Conservation (phyloP, 495 filamentous ascomycete genomes). For the Articulospora tetracladia region DNA sequence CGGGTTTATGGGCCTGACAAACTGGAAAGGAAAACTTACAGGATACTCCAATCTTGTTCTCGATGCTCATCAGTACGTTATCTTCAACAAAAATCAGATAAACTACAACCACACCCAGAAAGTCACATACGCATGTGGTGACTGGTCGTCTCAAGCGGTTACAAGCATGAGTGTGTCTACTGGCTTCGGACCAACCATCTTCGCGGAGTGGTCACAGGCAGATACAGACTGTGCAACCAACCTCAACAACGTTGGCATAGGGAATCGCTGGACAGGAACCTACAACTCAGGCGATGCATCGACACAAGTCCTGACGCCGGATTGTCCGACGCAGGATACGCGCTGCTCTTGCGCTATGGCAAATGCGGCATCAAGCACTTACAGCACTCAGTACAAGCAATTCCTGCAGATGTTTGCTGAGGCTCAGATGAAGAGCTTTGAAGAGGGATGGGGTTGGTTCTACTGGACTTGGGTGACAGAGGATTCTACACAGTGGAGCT, state of each 20-base stretch:
- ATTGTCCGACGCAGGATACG: conserved; percentile 61
- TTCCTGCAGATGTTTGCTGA: conserved; percentile 89
- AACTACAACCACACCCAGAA: conserved; percentile 68
- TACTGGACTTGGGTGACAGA: conserved; percentile 95
- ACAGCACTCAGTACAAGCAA: conserved; percentile 72
- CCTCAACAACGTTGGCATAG: conserved; percentile 85
- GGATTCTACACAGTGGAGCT: conserved; percentile 87
- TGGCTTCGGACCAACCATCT: conserved; percentile 94
- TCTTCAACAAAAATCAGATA: conserved; percentile 78
- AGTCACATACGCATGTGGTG: conserved; percentile 78
- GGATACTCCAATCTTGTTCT: conserved; percentile 59
- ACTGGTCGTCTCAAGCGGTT: conserved; percentile 76
- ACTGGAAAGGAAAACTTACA: conserved; percentile 71
- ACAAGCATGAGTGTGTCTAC: conserved; percentile 64
- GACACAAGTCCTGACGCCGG: conserved; percentile 52
- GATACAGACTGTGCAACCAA: conserved; percentile 91
- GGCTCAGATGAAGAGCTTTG: conserved; percentile 91
- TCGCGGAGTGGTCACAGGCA: conserved; percentile 97
- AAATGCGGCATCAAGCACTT: conserved; percentile 66
- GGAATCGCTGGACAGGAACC: conserved; percentile 89
- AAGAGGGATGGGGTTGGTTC: conserved; percentile 92
- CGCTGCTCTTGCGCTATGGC: conserved; percentile 70
- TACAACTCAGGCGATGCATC: conserved; percentile 50
- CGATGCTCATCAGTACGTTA: conserved; percentile 92
- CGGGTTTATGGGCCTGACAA: conserved; percentile 74